phyloP scores from a whole-genome alignment of 495 filamentous ascomycete genomes.

The Annulohypoxylon moriforme region DNA sequence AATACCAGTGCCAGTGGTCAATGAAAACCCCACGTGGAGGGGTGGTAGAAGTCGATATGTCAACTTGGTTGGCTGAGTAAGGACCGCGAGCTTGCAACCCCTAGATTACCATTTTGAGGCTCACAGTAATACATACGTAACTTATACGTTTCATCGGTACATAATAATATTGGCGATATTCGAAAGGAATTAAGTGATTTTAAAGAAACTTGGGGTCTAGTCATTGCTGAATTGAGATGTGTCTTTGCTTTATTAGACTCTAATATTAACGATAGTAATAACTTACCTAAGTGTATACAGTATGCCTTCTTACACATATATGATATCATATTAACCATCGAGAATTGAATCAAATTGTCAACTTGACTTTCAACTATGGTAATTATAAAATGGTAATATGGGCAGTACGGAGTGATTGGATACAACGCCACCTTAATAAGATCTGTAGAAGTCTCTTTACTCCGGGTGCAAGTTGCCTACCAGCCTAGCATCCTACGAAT shows the following conservation, averaged over 20 bases:
- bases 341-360: not conserved
- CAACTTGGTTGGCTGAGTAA: constrained; percentile 41
- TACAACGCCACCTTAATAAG: constrained; percentile 18
- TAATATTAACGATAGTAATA: not conserved
- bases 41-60: constrained; percentile 11
- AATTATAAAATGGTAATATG: not conserved
- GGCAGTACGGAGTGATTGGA: not conserved
- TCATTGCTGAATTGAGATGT: not conserved
- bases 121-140: constrained; percentile 32
- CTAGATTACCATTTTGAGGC: constrained; percentile 8
- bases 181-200: not conserved
- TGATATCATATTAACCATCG: not conserved
- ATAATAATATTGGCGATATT: constrained; percentile 15
- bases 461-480: constrained; percentile 6
- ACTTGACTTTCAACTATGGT: not conserved
- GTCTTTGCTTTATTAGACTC: not conserved
- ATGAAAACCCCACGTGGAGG: constrained; percentile 40
- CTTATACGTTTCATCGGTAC: constrained; percentile 2
- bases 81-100: constrained; percentile 3
- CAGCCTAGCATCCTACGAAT: constrained; percentile 10
- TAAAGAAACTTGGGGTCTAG: not conserved
- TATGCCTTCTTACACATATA: not conserved
- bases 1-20: constrained; percentile 1
- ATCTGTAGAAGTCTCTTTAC: not conserved
- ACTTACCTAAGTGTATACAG: not conserved